Percentiles rank a stretch among this genome's conserved stretches.
Conservation (phyloP, 345 rosid species). For the Eucalyptus paniculata region DNA sequence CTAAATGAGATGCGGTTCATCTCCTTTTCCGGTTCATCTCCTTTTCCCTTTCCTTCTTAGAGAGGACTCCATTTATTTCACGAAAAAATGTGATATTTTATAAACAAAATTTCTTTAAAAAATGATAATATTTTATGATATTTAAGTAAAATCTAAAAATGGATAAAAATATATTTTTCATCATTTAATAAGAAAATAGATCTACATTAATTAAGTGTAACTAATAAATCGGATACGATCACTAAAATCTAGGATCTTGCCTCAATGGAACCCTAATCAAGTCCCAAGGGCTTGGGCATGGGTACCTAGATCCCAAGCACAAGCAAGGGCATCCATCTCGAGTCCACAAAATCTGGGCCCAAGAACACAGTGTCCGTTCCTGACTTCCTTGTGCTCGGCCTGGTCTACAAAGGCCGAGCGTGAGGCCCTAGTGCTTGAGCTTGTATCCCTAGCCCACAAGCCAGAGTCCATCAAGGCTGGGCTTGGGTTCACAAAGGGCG, state of each 20-base stretch:
- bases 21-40: too few species aligned
- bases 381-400: fast-evolving
- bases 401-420: not conserved
- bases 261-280: not conserved
- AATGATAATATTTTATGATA: too few species aligned
- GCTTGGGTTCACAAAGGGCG: not conserved
- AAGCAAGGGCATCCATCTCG: not conserved
- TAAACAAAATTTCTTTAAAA: too few species aligned
- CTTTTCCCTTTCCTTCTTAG: not conserved
- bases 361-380: not conserved
- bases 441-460: not conserved
- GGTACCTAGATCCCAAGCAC: not conserved
- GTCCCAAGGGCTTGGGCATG: fast-evolving
- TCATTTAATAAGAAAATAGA: not conserved
- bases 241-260: not conserved
- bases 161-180: not conserved
- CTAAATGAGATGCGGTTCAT: not conserved
- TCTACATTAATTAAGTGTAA: fast-evolving
- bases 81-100: not conserved
- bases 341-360: not conserved
- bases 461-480: not conserved
- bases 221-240: fast-evolving
- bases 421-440: not conserved
- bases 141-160: too few species aligned
- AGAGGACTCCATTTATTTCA: not conserved